These are phyloP conservation scores for Cryptosporidium canis DNA, from an alignment of 169 alveolate species.

Conservation along the genomic window DNA sequence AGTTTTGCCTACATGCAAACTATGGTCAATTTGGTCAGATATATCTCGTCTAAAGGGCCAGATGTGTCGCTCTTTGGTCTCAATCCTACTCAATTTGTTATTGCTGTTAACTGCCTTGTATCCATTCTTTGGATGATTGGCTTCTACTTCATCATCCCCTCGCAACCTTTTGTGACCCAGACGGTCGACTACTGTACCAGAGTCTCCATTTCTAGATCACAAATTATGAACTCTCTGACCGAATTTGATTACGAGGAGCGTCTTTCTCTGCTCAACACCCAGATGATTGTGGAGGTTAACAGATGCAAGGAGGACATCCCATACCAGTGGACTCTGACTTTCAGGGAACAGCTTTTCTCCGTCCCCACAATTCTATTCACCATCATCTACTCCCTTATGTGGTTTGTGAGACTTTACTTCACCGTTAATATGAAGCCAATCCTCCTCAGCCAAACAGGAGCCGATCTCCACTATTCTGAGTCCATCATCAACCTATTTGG, in stretches of 20 bases:
- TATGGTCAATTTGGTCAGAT: slow-evolving; percentile 14
- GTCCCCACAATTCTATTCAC: slow-evolving; percentile 23
- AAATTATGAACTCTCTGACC: not conserved
- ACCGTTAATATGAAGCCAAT: slow-evolving; percentile 58
- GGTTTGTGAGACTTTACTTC: slow-evolving; percentile 59
- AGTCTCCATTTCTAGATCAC: slow-evolving; percentile 47
- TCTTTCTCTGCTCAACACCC: not conserved
- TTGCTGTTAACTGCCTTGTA: slow-evolving; percentile 10
- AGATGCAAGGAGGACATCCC: slow-evolving; percentile 62
- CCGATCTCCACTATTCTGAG: slow-evolving; percentile 28
- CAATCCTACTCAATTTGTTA: slow-evolving; percentile 30
- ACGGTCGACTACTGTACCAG: slow-evolving; percentile 44
- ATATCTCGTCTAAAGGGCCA: not conserved
- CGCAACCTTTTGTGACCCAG: slow-evolving; percentile 43
- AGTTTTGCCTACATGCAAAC: slow-evolving; percentile 61
- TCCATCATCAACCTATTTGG: slow-evolving; percentile 44
- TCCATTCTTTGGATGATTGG: slow-evolving; percentile 23
- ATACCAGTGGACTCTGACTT: slow-evolving; percentile 37
- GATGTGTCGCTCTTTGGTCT: not conserved
- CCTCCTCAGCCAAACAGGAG: slow-evolving; percentile 27
- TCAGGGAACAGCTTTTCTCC: slow-evolving; percentile 43
- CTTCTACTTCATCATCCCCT: slow-evolving; percentile 40
- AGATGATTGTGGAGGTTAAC: slow-evolving; percentile 28
- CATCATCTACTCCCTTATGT: slow-evolving; percentile 47
- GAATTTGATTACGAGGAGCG: slow-evolving; percentile 22